Conservation (phyloP, 2,329 filamentous ascomycete genomes). For the Dactylellina haptotyla region DNA sequence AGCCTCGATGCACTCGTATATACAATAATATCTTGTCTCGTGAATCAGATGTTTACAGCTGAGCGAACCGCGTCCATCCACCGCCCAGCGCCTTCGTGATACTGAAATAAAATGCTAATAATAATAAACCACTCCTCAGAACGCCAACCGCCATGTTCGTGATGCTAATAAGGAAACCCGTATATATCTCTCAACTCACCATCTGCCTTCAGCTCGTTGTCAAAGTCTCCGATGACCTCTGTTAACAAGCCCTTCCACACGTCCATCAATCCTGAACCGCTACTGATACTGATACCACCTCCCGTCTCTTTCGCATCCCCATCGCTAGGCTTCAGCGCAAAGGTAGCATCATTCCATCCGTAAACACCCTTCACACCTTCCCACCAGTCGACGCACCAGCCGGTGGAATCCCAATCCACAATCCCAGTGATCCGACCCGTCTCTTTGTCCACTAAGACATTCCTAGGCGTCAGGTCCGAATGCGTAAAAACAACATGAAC, state of each 20-base stretch:
- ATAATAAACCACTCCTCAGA: neutral
- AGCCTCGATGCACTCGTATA: conserved; percentile 3
- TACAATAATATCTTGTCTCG: neutral
- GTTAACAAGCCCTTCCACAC: conserved; percentile 27
- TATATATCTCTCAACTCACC: conserved; percentile 52
- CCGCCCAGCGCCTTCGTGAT: neutral
- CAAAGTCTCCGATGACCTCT: conserved; percentile 44
- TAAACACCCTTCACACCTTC: conserved; percentile 51
- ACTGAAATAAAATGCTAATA: conserved; percentile 10
- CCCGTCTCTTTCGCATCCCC: neutral
- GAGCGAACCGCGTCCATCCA: neutral
- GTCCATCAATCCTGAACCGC: conserved; percentile 10
- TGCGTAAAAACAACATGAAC: conserved; percentile 47
- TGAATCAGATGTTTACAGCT: neutral
- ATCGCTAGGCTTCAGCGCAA: conserved; percentile 9
- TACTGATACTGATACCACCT: too few relatives aligned
- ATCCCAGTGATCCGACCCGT: conserved; percentile 49
- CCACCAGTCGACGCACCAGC: conserved; percentile 52
- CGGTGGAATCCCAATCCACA: conserved; percentile 51
- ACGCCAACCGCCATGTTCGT: conserved; percentile 29
- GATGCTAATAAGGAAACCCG: conserved; percentile 43
- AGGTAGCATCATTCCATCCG: conserved; percentile 42
- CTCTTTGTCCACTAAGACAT: conserved; percentile 42
- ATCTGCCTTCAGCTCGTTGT: conserved; percentile 37
- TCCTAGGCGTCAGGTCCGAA: conserved; percentile 46